Percentiles rank a stretch among this genome's conserved stretches.
These are phyloP conservation scores for Vachellia pachyceras DNA, from an alignment of 306 rosid species.

Conservation along the genomic window DNA sequence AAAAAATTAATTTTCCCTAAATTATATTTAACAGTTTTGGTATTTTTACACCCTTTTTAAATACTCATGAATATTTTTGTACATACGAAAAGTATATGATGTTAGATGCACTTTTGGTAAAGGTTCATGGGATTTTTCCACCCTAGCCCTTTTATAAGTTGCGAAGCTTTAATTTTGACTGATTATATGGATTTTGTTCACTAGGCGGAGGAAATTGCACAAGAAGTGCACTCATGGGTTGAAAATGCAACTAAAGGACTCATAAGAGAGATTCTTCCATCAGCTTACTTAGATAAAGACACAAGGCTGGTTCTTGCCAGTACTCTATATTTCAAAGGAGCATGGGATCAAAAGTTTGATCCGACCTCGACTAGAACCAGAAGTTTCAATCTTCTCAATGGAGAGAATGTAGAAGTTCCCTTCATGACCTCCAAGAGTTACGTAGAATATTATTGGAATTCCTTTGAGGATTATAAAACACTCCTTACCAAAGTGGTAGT, in stretches of 20 bases:
- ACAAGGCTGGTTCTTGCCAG: conserved; percentile 34
- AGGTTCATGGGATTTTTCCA: no score
- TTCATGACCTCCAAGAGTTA: background rate
- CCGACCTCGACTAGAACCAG: background rate
- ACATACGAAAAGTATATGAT: no score
- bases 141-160: no score
- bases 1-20: no score
- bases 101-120: no score
- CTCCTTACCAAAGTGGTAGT: conserved; percentile 22
- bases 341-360: conserved; percentile 28
- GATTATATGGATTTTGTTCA: background rate
- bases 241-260: conserved; percentile 29
- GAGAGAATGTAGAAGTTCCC: conserved; percentile 13
- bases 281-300: background rate
- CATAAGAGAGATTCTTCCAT: conserved; percentile 3
- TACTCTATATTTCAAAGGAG: conserved; percentile 43
- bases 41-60: no score
- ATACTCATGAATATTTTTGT: no score
- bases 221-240: conserved; percentile 33
- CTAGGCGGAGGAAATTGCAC: conserved; percentile 7
- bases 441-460: background rate
- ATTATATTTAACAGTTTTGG: no score
- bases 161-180: background rate
- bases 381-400: conserved; percentile 33
- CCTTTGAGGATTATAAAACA: conserved; percentile 19